Evolutionary conservation across 2,329 filamentous ascomycete species (phyloP).

Genomic region (Trichoderma koningii): DNA sequence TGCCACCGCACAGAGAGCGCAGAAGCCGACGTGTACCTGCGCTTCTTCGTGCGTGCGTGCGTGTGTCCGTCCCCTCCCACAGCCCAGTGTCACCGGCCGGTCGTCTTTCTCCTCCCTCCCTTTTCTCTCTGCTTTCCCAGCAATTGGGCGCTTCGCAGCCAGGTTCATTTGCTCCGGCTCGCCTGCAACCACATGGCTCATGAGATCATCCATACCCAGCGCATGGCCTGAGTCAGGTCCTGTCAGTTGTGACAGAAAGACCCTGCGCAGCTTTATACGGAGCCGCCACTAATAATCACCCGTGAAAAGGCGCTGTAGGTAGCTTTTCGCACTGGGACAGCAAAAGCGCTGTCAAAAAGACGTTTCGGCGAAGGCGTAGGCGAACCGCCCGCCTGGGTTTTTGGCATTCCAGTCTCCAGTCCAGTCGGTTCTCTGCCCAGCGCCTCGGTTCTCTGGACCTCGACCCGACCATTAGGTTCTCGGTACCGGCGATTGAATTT

Average conservation of each 20-base stretch:
- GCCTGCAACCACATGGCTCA: slow-evolving; percentile 2
- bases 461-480: slow-evolving; percentile 2
- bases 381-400: slow-evolving; percentile 11
- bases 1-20: too few relatives aligned
- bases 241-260: background rate
- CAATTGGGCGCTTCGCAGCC: too few relatives aligned
- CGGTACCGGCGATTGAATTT: background rate
- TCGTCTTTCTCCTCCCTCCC: background rate
- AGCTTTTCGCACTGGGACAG: background rate
- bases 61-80: too few relatives aligned
- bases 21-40: background rate
- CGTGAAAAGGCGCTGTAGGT: background rate
- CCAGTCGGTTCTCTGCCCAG: background rate
- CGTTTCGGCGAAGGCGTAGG: background rate
- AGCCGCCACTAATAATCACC: too few relatives aligned
- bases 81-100: background rate
- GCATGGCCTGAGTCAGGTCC: slow-evolving; percentile 11
- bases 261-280: too few relatives aligned
- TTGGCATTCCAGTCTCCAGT: background rate
- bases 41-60: background rate
- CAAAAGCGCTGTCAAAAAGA: too few relatives aligned
- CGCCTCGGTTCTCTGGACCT: background rate
- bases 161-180: too few relatives aligned
- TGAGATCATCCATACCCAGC: slow-evolving; percentile 1
- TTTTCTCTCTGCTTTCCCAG: background rate